Conservation (phyloP, 768 basidiomycete species). For the Naematelia encephala region DNA sequence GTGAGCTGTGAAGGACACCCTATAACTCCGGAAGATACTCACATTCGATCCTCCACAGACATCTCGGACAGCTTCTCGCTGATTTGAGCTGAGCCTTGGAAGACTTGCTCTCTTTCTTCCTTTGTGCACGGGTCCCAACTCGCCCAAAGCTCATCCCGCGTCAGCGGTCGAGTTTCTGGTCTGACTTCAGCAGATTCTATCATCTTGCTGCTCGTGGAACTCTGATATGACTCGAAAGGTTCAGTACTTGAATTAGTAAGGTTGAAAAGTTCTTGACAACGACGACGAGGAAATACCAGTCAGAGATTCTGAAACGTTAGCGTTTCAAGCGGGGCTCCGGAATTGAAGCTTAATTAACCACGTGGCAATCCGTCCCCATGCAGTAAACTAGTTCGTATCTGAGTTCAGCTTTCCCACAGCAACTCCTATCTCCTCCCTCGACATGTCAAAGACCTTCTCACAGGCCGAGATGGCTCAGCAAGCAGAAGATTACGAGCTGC, state of each 20-base stretch:
- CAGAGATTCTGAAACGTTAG: background rate
- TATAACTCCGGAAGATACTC: too few relatives aligned
- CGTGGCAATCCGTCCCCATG: background rate
- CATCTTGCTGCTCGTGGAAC: too few relatives aligned
- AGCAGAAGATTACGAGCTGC: slow-evolving; percentile 42
- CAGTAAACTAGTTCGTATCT: background rate
- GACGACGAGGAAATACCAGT: too few relatives aligned
- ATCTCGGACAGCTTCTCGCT: too few relatives aligned
- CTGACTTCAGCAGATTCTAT: too few relatives aligned
- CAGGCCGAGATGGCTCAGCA: background rate
- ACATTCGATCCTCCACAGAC: too few relatives aligned
- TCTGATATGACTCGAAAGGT: too few relatives aligned
- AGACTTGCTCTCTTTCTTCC: background rate
- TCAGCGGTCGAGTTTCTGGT: too few relatives aligned
- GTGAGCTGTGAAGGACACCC: too few relatives aligned
- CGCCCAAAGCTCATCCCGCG: slow-evolving; percentile 8
- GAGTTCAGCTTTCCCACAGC: background rate
- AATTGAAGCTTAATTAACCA: background rate
- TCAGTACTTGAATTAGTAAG: too few relatives aligned
- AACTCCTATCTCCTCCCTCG: slow-evolving; percentile 2
- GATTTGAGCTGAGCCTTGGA: too few relatives aligned
- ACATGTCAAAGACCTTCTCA: slow-evolving; percentile 1
- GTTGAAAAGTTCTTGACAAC: too few relatives aligned
- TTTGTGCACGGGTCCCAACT: slow-evolving; percentile 5
- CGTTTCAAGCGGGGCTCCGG: background rate